Conservation (phyloP, 2,329 filamentous ascomycete species). For the Cladorrhinum sp. region DNA sequence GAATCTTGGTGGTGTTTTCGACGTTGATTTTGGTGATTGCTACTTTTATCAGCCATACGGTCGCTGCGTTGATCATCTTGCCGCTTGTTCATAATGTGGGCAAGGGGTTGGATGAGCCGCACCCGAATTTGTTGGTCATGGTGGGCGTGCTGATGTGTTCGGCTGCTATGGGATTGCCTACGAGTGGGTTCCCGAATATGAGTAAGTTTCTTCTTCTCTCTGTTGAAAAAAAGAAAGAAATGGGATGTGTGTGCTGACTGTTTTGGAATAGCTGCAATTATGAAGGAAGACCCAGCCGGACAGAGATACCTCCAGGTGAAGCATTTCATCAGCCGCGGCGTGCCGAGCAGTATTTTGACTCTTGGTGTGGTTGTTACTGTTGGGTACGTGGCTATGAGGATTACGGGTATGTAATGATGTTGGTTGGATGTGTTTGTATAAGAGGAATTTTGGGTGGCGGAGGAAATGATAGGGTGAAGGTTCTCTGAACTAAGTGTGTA, state of each 20-base stretch:
- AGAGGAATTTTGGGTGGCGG: too few relatives aligned
- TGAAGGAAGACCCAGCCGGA: slow-evolving; percentile 96
- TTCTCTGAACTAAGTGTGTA: too few relatives aligned
- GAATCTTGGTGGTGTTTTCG: slow-evolving; percentile 81
- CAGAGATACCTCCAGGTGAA: slow-evolving; percentile 88
- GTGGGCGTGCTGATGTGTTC: slow-evolving; percentile 92
- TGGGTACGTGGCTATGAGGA: slow-evolving; percentile 85
- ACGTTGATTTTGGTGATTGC: slow-evolving; percentile 84
- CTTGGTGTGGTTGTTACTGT: slow-evolving; percentile 80
- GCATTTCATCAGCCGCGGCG: slow-evolving; percentile 91
- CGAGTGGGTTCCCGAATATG: slow-evolving; percentile 98
- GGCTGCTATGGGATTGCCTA: slow-evolving; percentile 95
- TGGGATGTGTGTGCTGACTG: slow-evolving; percentile 14
- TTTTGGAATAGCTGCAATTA: slow-evolving; percentile 72
- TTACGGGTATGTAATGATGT: slow-evolving; percentile 41
- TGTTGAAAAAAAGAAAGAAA: too few relatives aligned
- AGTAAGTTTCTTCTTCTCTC: slow-evolving; percentile 62
- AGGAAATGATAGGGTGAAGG: neutral
- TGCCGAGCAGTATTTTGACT: slow-evolving; percentile 80
- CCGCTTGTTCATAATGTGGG: slow-evolving; percentile 88
- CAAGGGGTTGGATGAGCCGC: slow-evolving; percentile 77
- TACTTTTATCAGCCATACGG: slow-evolving; percentile 96
- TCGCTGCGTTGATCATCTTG: slow-evolving; percentile 90
- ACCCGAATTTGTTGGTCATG: slow-evolving; percentile 95
- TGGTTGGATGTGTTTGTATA: neutral